phyloP scores from a whole-genome alignment of 2,329 filamentous ascomycete species.

The Neurospora crassa region DNA sequence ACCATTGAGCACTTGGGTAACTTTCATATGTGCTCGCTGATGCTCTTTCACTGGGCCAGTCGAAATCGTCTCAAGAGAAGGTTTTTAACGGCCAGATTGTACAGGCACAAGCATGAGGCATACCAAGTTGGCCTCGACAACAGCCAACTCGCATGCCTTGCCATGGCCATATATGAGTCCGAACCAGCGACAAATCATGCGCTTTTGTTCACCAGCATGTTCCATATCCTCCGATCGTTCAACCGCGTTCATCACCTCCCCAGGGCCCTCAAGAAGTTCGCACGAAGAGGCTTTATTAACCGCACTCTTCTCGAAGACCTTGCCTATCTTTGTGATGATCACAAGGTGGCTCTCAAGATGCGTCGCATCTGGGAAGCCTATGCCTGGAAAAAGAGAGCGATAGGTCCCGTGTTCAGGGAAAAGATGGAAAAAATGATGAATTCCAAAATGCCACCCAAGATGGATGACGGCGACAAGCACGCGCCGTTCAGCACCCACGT shows the following conservation, averaged over 20 bases:
- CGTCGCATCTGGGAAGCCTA: constrained; percentile 2
- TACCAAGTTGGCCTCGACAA: constrained; percentile 7
- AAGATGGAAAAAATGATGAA: not conserved
- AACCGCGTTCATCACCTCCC: constrained; percentile 11
- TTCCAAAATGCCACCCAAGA: not conserved
- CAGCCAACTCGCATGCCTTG: constrained; percentile 19
- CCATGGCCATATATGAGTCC: constrained; percentile 14
- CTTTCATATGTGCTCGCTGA: constrained; percentile 19
- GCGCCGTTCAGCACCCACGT: constrained; percentile 10
- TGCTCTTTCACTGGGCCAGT: constrained; percentile 24
- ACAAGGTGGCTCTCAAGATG: constrained; percentile 9
- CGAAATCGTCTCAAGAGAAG: constrained; percentile 7
- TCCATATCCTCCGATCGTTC: constrained; percentile 13
- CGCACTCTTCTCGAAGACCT: constrained; percentile 10
- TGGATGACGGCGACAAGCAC: not conserved
- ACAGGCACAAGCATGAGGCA: constrained; percentile 6
- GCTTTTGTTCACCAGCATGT: constrained; percentile 13
- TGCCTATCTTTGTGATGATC: constrained; percentile 8
- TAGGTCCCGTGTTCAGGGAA: not conserved
- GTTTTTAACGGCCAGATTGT: constrained; percentile 10
- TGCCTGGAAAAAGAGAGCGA: not conserved
- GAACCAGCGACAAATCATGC: not conserved
- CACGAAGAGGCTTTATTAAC: constrained; percentile 3
- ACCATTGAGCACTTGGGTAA: constrained; percentile 8
- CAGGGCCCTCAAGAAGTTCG: constrained; percentile 12